phyloP scores from a whole-genome alignment of 345 rosid species.

The Turritis glabra region DNA sequence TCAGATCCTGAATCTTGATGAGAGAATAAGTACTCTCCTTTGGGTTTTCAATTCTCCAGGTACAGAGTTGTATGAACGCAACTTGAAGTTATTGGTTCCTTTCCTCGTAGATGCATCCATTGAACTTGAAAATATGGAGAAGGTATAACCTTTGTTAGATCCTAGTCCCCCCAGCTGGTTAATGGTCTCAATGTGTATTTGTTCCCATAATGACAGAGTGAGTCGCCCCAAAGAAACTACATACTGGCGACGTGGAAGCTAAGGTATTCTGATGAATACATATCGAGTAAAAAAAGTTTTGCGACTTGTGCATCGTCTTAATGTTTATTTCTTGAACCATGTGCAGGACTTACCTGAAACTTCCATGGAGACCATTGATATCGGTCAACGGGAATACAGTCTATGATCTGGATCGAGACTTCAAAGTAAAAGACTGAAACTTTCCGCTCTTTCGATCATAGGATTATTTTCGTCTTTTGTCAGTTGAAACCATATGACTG shows the following conservation, averaged over 20 bases:
- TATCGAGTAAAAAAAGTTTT: not conserved
- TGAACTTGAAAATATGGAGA: slow-evolving; percentile 58
- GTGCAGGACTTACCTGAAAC: slow-evolving; percentile 78
- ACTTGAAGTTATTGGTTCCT: slow-evolving; percentile 82
- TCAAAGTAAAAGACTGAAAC: slow-evolving; percentile 41
- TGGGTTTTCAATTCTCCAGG: slow-evolving; percentile 47
- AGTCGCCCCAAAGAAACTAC: slow-evolving; percentile 28
- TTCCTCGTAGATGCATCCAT: slow-evolving; percentile 78
- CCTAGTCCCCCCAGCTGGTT: not conserved
- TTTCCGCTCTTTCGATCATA: not conserved
- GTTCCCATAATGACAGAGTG: slow-evolving; percentile 34
- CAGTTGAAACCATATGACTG: not conserved
- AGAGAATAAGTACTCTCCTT: slow-evolving; percentile 4
- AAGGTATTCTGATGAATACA: slow-evolving; percentile 48
- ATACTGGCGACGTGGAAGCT: slow-evolving; percentile 75
- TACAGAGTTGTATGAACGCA: slow-evolving; percentile 68
- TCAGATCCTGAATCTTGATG: slow-evolving; percentile 13
- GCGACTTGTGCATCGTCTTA: not conserved
- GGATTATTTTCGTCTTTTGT: not conserved
- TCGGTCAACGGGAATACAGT: slow-evolving; percentile 62
- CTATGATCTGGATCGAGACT: slow-evolving; percentile 56
- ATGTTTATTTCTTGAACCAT: slow-evolving; percentile 1
- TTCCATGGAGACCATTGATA: slow-evolving; percentile 82
- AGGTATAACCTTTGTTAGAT: slow-evolving; percentile 46
- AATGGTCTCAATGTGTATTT: slow-evolving; percentile 10